Base-by-base conservation (phyloP, 306 rosid genomes). In the Rosa persica region DNA sequence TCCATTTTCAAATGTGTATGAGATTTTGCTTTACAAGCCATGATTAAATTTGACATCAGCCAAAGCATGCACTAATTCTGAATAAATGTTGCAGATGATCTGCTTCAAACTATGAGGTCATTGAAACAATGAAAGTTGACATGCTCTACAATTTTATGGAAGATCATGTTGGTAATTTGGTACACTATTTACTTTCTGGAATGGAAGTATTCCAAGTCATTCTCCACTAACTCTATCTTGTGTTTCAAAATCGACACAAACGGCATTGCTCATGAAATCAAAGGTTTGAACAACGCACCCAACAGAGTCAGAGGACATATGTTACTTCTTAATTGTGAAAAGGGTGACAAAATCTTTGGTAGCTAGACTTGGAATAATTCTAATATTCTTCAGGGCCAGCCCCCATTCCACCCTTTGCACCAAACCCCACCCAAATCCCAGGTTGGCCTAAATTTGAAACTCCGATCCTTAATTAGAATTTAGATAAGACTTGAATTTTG, bases 281-380 rank as follows among this genome's bases (percentile, higher is more conserved):
- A 75, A 75, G 70, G 58, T 60, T 75, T 75, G 78, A 75, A 75
- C 4, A 75, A 27, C 58, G 58, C 78, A 75, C 78, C 55, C 40
- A 57, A 46, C 69, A 74, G 54, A 40, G 47, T 74, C 69, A 60
- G 42, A 74, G 40, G 40, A 23, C 54, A 58, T 23, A 5, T 51
- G 12, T 20, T 20, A 17, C 23, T 51, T 49, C 5, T 17, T 11
- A 9, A 23, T 43, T 43, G 34, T 12, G n/a, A 12, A 44, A 34
- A 51, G 44, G 34, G 76, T 38, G 36, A 40, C 20, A 22, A 12
- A 73, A 38, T 52, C 64, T n/a, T 3, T 3, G 66, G 39, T 64
- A 54, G 65, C 17, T n/a, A 73, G 67, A 73, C 36, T 36, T 65
- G 70, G 22, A 65, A 65, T 36, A 36, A 17, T 36, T 36, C 20